Conservation (phyloP, 2,329 filamentous ascomycete species). For the Fusarium paranaense region DNA sequence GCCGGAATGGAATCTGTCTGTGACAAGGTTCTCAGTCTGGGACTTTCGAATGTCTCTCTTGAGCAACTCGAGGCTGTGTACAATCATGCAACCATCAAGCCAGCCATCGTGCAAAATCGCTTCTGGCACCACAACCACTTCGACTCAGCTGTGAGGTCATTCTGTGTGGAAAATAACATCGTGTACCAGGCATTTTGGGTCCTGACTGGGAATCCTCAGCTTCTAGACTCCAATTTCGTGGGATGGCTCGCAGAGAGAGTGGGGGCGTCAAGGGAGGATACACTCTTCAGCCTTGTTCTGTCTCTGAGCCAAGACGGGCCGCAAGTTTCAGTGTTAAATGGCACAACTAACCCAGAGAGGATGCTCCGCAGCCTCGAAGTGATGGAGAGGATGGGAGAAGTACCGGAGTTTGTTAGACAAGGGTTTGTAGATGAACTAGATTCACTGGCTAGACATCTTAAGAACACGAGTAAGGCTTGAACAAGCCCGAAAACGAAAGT, state of each 20-base stretch:
- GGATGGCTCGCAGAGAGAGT: not conserved
- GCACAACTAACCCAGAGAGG: not conserved
- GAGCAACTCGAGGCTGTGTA: not conserved
- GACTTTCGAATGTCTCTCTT: not conserved
- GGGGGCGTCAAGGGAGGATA: not conserved
- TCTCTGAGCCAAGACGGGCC: not conserved
- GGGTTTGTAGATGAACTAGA: not conserved
- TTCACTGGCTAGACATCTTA: not conserved
- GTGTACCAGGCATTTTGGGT: not conserved
- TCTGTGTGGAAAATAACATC: not conserved
- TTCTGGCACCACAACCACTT: not conserved
- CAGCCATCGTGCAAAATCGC: not conserved
- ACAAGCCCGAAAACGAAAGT: not conserved
- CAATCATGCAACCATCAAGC: not conserved
- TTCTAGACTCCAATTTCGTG: not conserved
- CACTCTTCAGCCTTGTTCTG: not conserved
- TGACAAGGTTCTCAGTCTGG: not conserved
- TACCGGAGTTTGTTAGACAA: not conserved
- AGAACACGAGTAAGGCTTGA: not conserved
- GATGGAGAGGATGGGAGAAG: not conserved
- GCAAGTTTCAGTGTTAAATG: not conserved
- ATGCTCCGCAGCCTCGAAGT: not conserved
- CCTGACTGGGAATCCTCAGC: not conserved
- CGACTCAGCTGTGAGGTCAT: not conserved
- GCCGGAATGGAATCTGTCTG: not conserved